Percentiles rank a stretch among this genome's conserved stretches.
These are phyloP conservation scores for Takashimella tepidaria DNA, from an alignment of 1,284 basidiomycete species.

Conservation along the genomic window DNA sequence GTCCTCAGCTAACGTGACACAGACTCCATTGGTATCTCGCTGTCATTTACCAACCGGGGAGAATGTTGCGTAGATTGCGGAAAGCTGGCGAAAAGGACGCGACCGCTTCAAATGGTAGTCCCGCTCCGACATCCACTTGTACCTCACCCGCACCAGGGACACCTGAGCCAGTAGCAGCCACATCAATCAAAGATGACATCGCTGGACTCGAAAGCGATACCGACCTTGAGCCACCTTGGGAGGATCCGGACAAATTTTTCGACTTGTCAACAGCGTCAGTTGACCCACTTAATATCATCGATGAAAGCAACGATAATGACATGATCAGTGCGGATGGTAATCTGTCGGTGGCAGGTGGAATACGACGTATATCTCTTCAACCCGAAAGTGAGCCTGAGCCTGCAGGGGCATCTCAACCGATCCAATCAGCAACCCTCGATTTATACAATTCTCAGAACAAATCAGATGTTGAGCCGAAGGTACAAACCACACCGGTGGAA, in stretches of 20 bases:
- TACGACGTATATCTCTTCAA: slow-evolving; percentile 9
- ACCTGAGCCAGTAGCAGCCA: too few species aligned
- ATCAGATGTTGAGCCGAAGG: slow-evolving; percentile 8
- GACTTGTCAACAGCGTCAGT: slow-evolving; percentile 8
- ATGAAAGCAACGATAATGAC: slow-evolving; percentile 13
- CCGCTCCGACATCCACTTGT: too few species aligned
- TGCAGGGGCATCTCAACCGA: slow-evolving; percentile 3
- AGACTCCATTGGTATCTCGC: slow-evolving; percentile 97
- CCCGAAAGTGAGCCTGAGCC: slow-evolving; percentile 2
- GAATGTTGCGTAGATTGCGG: slow-evolving; percentile 49
- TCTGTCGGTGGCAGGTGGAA: slow-evolving; percentile 1
- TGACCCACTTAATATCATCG: slow-evolving; percentile 21
- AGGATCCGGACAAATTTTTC: background rate
- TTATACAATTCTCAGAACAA: slow-evolving; percentile 3
- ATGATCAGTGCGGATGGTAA: slow-evolving; percentile 1
- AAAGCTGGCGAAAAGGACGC: background rate
- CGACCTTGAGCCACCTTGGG: too few species aligned
- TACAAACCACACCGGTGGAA: slow-evolving; percentile 1
- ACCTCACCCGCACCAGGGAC: too few species aligned
- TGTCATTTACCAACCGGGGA: slow-evolving; percentile 78
- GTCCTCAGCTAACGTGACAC: background rate
- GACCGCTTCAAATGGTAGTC: background rate
- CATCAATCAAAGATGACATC: too few species aligned
- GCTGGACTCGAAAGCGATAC: background rate
- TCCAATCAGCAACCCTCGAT: slow-evolving; percentile 1